These are phyloP conservation scores for Pleurozium schreberi DNA, from an alignment of 225 moss, liverwort and hornwort species.

Conservation along the genomic window DNA sequence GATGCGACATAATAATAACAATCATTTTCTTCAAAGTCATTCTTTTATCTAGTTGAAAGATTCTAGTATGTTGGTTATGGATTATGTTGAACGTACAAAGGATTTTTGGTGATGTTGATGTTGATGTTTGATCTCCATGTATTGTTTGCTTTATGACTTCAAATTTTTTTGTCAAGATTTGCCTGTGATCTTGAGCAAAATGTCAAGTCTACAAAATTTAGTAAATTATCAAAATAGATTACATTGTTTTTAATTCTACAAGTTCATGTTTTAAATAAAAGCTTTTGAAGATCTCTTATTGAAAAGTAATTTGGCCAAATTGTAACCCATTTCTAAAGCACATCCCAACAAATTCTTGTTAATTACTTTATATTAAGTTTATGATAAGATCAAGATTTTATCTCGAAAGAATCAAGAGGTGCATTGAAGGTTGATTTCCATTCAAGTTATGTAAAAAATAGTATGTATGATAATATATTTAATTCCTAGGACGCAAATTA, in stretches of 20 bases:
- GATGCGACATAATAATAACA: fast-evolving
- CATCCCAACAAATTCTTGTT: too few species aligned
- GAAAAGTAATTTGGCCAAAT: background rate
- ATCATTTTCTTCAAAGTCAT: background rate
- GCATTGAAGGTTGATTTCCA: too few species aligned
- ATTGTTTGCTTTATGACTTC: background rate
- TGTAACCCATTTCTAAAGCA: background rate
- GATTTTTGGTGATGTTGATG: background rate
- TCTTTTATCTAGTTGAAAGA: background rate
- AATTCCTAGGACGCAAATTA: background rate
- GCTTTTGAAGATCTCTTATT: too few species aligned
- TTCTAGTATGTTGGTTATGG: background rate
- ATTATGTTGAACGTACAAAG: background rate
- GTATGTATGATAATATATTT: background rate
- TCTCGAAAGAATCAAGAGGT: fast-evolving
- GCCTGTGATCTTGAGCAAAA: background rate
- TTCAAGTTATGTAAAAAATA: background rate
- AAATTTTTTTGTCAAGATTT: background rate
- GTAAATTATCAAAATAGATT: background rate
- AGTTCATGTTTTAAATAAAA: background rate
- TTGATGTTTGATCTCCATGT: background rate
- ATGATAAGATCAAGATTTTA: fast-evolving
- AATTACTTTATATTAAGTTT: background rate
- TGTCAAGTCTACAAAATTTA: too few species aligned
- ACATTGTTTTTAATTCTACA: background rate